Evolutionary conservation across 352 stramenopile species (phyloP), one percentile per base, ranked within the genome.

Genomic region (Blastocystis sp.): DNA sequence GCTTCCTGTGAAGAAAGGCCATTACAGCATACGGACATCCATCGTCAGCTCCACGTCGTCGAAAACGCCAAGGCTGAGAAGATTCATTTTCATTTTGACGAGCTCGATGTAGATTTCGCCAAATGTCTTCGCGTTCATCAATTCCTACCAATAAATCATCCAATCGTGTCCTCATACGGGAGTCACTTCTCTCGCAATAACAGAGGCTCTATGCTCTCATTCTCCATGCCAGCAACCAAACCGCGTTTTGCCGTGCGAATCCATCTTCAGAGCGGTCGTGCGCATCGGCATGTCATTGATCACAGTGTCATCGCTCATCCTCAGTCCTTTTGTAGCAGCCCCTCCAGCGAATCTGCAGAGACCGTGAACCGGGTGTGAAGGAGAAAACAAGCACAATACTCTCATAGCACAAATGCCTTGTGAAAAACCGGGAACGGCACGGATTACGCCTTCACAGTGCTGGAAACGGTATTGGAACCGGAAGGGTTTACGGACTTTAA

Each of bases 81-180:
- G 60, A 67, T 84, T 84, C 74, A 84, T 84, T 84, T 69, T 67
- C 74, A 84, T 84, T 84, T 84, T 84, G 4, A 84, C 74, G 9
- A 84, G 40, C 56, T 53, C 74, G 61, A 69, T 59, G 21, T 84
- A 84, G 41, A 69, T 62, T 67, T 84, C 74, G n/a, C 74, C 74
- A 67, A 84, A 84, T 56, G 74, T 67, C 28, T 28, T 40, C 48
- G 74, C 74, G 48, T 84, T 67, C 52, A 28, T 60, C 45, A 84
- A 41, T 34, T 84, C 74, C 74, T 84, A 81, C 9, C 38, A 21
- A 38, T 67, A 19, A 69, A 5, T 23, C 4, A 2, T 41, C n/a
- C 28, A 64, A 7, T 4, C 38, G 19, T 28, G 23, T 38, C 14
- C 14, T 34, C 2, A n/a, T 56, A 84, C 74, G 14, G 48, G 53